Evolutionary conservation across 2,329 filamentous ascomycete genomes (phyloP).

Genomic region (Sclerotinia nivalis): DNA sequence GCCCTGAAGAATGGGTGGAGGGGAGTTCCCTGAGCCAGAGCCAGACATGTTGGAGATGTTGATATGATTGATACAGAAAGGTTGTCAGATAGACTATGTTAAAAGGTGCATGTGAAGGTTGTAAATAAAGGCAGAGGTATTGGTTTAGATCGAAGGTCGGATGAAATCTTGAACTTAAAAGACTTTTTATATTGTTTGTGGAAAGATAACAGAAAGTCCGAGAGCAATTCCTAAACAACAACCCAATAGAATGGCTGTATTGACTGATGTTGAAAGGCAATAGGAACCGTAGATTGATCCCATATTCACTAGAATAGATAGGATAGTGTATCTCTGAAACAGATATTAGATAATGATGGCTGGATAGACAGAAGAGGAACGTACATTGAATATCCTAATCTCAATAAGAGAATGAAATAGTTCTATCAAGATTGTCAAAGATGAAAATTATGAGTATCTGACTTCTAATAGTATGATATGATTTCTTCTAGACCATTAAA

Average conservation of each 20-base stretch:
- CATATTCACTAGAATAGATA: not conserved
- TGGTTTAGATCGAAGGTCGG: not conserved
- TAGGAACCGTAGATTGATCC: not conserved
- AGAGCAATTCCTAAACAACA: not conserved
- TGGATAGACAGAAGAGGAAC: not conserved
- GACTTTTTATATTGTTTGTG: conserved; percentile 4
- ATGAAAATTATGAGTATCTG: not conserved
- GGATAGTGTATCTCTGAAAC: not conserved
- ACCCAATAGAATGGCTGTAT: not conserved
- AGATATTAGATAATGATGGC: not conserved
- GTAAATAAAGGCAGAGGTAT: not conserved
- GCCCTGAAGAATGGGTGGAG: not conserved
- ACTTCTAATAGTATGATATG: not conserved
- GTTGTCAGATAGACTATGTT: not conserved
- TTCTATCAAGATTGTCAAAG: not conserved
- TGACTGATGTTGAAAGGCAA: not conserved
- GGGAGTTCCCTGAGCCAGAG: not conserved
- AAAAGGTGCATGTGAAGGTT: not conserved
- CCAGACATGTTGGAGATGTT: not conserved
- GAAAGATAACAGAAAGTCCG: not conserved
- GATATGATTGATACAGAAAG: not conserved
- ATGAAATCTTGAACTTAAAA: not conserved
- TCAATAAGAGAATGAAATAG: not conserved
- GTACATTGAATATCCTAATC: not conserved
- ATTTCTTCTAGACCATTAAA: not conserved